Base-by-base conservation (phyloP, 768 basidiomycete species). In the Coprinellus aureogranulatus region DNA sequence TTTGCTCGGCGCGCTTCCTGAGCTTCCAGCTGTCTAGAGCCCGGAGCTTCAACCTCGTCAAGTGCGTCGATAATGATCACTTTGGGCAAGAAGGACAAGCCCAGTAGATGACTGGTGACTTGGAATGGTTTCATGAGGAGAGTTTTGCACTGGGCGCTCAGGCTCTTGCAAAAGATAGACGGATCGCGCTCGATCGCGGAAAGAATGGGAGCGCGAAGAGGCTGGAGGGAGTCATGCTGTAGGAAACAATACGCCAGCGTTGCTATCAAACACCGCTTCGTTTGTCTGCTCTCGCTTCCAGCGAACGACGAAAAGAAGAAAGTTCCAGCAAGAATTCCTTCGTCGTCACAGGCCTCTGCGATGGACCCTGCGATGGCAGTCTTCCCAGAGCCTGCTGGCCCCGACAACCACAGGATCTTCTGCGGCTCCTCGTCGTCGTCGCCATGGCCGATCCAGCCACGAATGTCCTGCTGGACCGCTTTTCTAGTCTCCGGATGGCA, bases 61-160 rank as follows among this genome's bases (percentile, higher is more conserved):
- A 61, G 23, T 9, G 57, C 61, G 49, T 61, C 61, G 26, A 59
- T 56, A 16, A 61, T 45, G 44, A 55, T 48, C 18, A 40, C 39
- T 23, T 42, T 54, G 14, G 53, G 53, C 18, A 34, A 22, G 18
- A 39, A 23, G 16, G 5, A 6, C 14, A 12, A 18, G 11, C 16
- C 23, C 4, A 54, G 20, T 34, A 41, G 53, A 18, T 11, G n/a
- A 4, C 20, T 4, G 20, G 27, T 5, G 11, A 22, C 22, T 8
- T 22, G 41, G 20, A 44, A 44, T 8, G 41, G 41, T 44, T 44
- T 44, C 8, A 44, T 5, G 6, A 44, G 14, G 41, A 44, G 41
- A n/a, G 14, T n/a, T n/a, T 44, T 22, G 16, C 14, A 22, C 20
- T 44, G 41, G 41, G 9, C 41, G 10, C 20, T 44, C 41, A 44